Percentiles rank a stretch among this genome's conserved stretches.
phyloP scores from a whole-genome alignment of 1,284 basidiomycete genomes.

The Porphyrellus sp. region DNA sequence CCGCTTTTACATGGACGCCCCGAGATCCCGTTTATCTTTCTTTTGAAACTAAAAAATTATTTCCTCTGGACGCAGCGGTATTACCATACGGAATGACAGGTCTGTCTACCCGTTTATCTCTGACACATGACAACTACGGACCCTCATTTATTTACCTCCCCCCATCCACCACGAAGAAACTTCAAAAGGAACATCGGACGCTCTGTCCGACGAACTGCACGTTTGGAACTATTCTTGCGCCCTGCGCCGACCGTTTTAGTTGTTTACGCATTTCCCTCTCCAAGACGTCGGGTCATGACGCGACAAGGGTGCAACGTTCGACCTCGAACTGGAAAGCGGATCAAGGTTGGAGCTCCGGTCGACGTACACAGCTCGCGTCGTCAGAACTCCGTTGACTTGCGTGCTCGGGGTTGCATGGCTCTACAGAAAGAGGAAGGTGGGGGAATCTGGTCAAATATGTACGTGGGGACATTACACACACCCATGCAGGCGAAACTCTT shows the following conservation, averaged over 20 bases:
- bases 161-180: neutral
- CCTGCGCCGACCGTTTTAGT: constrained; percentile 1
- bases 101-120: neutral
- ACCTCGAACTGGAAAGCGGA: neutral
- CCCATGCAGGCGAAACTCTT: constrained; percentile 16
- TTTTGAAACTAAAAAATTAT: constrained; percentile 8
- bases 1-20: too few relatives aligned
- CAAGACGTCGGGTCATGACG: neutral
- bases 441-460: neutral
- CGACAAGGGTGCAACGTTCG: neutral
- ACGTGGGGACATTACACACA: neutral
- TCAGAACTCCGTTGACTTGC: neutral
- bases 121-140: neutral
- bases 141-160: neutral
- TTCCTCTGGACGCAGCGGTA: neutral
- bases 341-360: constrained; percentile 1
- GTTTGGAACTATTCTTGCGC: neutral
- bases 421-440: too few relatives aligned
- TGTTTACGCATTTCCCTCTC: neutral
- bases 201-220: neutral
- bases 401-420: neutral
- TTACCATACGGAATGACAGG: neutral
- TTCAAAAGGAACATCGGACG: neutral
- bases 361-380: neutral
- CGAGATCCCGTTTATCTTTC: neutral